Evolutionary conservation across 1,284 basidiomycete genomes (phyloP).

Genomic region (Heterobasidion annosum): DNA sequence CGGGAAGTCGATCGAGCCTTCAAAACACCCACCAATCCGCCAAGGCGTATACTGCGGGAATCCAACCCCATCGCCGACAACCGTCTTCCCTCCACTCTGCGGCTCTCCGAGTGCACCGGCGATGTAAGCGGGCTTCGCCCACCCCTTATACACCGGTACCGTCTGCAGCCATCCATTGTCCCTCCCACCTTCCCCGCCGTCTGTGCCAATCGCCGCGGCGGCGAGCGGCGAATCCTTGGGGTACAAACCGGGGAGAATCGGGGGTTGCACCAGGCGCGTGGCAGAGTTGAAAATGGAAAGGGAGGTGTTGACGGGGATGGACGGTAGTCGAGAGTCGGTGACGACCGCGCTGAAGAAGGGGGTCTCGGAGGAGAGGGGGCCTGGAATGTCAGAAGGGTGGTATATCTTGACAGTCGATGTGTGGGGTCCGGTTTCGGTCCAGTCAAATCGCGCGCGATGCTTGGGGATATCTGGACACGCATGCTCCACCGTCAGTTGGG

Average conservation of each 20-base stretch:
- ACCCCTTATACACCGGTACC: constrained; percentile 7
- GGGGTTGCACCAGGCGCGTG: constrained; percentile 7
- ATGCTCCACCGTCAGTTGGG: neutral
- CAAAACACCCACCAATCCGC: constrained; percentile 5
- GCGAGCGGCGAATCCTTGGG: neutral
- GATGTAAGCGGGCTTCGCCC: constrained; percentile 7
- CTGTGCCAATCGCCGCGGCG: neutral
- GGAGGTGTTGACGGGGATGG: constrained; percentile 3
- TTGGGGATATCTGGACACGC: constrained; percentile 6
- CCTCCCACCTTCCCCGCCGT: neutral
- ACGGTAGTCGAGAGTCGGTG: constrained; percentile 7
- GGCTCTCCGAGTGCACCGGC: neutral
- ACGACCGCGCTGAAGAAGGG: constrained; percentile 11
- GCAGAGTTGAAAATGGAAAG: neutral
- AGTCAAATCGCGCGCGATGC: constrained; percentile 9
- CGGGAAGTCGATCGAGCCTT: constrained; percentile 5
- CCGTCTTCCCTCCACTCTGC: neutral
- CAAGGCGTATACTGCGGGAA: constrained; percentile 3
- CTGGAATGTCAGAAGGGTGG: constrained; percentile 1
- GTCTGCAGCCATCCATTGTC: constrained; percentile 4
- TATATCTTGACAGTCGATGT: neutral
- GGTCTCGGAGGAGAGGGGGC: neutral
- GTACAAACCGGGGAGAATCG: constrained; percentile 1
- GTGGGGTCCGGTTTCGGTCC: neutral
- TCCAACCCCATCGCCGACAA: constrained; percentile 6